Conservation (phyloP, 2,329 filamentous ascomycete species). For the Penicillium psychrosexuale region DNA sequence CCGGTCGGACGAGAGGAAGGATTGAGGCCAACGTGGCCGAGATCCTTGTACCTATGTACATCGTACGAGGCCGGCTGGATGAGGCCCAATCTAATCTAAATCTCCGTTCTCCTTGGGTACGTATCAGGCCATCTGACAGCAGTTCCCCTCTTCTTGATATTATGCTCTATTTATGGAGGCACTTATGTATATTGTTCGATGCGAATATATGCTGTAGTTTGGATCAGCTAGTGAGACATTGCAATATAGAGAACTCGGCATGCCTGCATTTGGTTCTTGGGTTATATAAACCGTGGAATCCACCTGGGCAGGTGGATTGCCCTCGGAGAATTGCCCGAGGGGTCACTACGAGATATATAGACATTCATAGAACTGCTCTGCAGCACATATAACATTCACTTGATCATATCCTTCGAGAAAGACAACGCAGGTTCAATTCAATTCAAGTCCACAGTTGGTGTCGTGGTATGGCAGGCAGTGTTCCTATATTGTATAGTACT, state of each 20-base stretch:
- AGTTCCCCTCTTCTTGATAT: neutral
- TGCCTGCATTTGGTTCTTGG: neutral
- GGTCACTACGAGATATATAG: neutral
- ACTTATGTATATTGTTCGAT: neutral
- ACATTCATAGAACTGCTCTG: neutral
- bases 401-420: neutral
- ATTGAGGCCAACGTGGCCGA: constrained; percentile 15
- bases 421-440: too few species aligned
- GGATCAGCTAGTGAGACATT: neutral
- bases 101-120: neutral
- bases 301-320: neutral
- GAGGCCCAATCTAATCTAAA: neutral
- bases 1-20: constrained; percentile 6
- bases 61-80: neutral
- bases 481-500: neutral
- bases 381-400: neutral
- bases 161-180: neutral
- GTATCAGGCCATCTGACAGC: neutral
- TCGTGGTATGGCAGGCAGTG: neutral
- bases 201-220: neutral
- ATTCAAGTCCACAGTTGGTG: neutral
- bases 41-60: neutral
- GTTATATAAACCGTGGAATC: neutral
- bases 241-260: neutral
- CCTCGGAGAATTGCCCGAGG: too few species aligned